A percentile compares a stretch with the other conserved stretches of the same genome.
These are phyloP conservation scores for Claviceps quebecensis DNA, from an alignment of 2,329 filamentous ascomycete genomes.

Conservation along the genomic window DNA sequence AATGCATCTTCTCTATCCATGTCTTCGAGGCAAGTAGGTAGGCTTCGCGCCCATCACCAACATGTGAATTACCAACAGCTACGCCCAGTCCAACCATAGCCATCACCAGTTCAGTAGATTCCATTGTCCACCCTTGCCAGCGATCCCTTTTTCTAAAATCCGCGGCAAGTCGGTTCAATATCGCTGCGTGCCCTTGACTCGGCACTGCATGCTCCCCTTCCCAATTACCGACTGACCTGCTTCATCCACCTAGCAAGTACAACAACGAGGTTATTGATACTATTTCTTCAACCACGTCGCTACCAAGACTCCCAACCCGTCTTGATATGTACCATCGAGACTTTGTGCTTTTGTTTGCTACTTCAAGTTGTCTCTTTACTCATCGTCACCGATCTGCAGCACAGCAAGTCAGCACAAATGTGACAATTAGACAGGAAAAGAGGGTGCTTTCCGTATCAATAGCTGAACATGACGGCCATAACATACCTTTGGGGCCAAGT, in stretches of 20 bases:
- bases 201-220: not conserved
- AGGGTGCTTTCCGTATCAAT: not conserved
- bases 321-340: not conserved
- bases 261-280: not conserved
- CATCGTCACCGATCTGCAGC: constrained; percentile 25
- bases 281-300: too few species aligned
- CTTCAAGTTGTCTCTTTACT: constrained; percentile 14
- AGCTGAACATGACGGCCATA: not conserved
- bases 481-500: constrained; percentile 89
- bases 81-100: not conserved
- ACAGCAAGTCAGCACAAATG: not conserved
- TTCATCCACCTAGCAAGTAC: not conserved
- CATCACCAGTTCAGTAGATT: not conserved
- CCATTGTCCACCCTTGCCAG: not conserved
- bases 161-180: not conserved
- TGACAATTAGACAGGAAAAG: not conserved
- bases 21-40: too few species aligned
- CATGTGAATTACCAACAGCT: not conserved
- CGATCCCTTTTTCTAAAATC: too few species aligned
- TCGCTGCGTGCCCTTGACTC: not conserved
- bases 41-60: too few species aligned
- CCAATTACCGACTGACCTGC: constrained; percentile 3
- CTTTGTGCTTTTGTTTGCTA: not conserved
- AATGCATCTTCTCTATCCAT: too few species aligned
- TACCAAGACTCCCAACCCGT: not conserved